These are phyloP conservation scores for Zygnema cylindricum DNA, from an alignment of 139 green algal species.

Conservation along the genomic window DNA sequence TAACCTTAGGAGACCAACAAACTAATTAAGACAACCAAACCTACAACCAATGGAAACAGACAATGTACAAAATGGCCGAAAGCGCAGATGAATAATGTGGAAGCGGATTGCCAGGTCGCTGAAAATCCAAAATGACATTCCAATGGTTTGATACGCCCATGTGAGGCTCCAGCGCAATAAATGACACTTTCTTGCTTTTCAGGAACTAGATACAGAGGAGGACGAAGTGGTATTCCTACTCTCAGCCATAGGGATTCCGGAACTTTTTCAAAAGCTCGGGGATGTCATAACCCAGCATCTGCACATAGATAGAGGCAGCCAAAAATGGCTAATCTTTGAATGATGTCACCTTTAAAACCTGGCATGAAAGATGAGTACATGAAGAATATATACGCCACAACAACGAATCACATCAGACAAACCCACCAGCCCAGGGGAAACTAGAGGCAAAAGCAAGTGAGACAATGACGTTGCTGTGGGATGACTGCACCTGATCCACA, in stretches of 20 bases:
- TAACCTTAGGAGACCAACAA: too few species aligned
- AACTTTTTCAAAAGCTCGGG: conserved; percentile 87
- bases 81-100: not conserved
- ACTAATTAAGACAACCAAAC: too few species aligned
- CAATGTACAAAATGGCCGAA: not conserved
- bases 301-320: not conserved
- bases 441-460: too few species aligned
- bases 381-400: too few species aligned
- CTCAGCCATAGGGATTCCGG: conserved; percentile 79
- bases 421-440: too few species aligned
- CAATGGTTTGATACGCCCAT: not conserved
- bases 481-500: conserved; percentile 72
- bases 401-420: too few species aligned
- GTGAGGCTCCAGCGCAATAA: not conserved
- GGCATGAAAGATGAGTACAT: too few species aligned
- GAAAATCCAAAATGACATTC: not conserved
- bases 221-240: not conserved
- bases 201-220: too few species aligned
- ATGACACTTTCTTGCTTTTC: not conserved
- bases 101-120: too few species aligned
- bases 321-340: too few species aligned
- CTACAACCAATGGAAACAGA: not conserved
- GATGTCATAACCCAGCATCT: conserved; percentile 83
- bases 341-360: too few species aligned
- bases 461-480: not conserved